Evolutionary conservation across 495 filamentous ascomycete genomes (phyloP), one percentile per base, ranked within the genome.

Genomic region (Aspergillus saccharolyticus): DNA sequence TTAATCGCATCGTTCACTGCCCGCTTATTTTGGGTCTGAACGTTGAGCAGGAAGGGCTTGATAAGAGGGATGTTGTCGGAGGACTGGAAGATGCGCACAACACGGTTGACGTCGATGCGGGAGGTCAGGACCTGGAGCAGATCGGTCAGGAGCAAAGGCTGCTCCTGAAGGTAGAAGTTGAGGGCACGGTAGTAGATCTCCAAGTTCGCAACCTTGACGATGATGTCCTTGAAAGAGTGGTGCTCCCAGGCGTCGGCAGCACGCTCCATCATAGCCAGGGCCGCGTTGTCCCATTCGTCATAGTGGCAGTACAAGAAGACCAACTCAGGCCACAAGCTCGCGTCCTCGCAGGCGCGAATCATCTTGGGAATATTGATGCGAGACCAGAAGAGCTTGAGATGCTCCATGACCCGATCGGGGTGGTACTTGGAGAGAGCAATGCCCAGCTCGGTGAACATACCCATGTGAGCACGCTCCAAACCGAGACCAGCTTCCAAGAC

Each of bases 281-380:
- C 94, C 22, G 95, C 94, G 69, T 99, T 99, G 75, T 99, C 95
- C 78, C 89, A 97, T 70, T 99, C 95, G 63, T 99, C 95, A 68
- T 97, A 97, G 75, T 99, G 95, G 75, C 89, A 91, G 78, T 99
- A 99, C 62, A 97, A 80, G 87, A 99, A 99, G 60, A 99, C 90
- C 56, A 99, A 77, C 74, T 97, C 95, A 10, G 94, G 94, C 95
- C 95, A 99, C 20, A 97, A 80, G 69, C 93, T 91, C 45, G 93
- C 91, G 54, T 96, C 91, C 78, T 97, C 95, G 75, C 89, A 93
- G 24, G 89, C 92, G 54, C 88, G 86, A 64, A 99, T 95, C 84
- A 97, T 87, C 83, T 96, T 97, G 42, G 95, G 95, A 59, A 97
- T 92, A 78, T 97, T 99, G 83, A 96, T 96, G 58, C 94, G 85